Base-by-base conservation (phyloP, 192 early-diverging fungal genomes). In the Mortierella alpina region DNA sequence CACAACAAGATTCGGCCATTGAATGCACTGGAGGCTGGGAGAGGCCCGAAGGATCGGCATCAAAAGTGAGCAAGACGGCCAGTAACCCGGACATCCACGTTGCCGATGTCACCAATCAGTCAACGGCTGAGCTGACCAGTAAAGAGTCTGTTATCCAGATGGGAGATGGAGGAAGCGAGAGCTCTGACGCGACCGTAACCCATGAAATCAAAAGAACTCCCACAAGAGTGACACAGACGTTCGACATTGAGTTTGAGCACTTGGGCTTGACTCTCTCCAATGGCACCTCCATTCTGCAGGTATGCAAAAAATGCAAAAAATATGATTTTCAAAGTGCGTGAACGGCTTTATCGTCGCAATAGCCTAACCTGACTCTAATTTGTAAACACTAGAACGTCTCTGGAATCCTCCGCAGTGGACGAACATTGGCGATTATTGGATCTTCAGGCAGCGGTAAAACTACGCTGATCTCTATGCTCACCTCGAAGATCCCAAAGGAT, bases 381-480 rank as follows among this genome's bases (percentile, higher is more conserved):
- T 31, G 31, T 31, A 31, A 31, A 31, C 31, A 31, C 18, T 61
- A 74, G 83, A 69, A 87, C 41, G 90, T 93, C 9, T 87, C 87
- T 1, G 93, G 93, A 20, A 53, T 56, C 4, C 74, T 94, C 17
- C 60, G 72, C 15, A 66, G 75, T 11, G 88, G 88, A 6, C 82
- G 89, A 40, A 82, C 86, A 8, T 92, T 89, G 22, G 91, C 91
- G 17, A 87, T 88, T 56, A 88, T 88, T 85, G 87, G 87, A 2
- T 85, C 87, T 18, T 88, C 87, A 45, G 87, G 87, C 56, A 79
- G 86, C 15, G 88, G 89, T 18, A 90, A 92, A 50, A 89, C 89
- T 2, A 91, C 90, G 13, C 88, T 90, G 54, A 84, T 91, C 18
- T 84, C 86, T 2, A 84, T 93, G 59, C 69, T 93, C 62, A 93